Base-by-base conservation (phyloP, 2,329 filamentous ascomycete species). In the Juglanconis oblonga region DNA sequence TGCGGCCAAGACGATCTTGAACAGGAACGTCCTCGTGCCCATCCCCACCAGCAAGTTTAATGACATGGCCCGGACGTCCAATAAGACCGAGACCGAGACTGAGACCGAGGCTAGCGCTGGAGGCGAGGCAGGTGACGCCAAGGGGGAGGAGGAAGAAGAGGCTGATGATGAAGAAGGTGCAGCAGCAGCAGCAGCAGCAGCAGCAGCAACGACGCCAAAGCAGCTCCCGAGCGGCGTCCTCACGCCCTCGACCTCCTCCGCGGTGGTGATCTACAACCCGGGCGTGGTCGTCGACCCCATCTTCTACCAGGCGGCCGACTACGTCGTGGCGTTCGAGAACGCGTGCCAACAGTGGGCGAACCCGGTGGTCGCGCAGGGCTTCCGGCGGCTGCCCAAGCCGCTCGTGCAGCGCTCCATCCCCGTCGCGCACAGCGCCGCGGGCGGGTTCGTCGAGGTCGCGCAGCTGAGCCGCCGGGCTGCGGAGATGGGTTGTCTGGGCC, bases 261-360 rank as follows among this genome's bases (percentile, higher is more conserved):
- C 57, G 11, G 52, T 63, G 8, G 62, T 78, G 50, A 71, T 79
- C 38, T 76, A 78, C 66, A 81, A 80, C 62, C 78, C 78, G 4
- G 78, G 78, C 31, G 72, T 73, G 5, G 70, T 79, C 13, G 74
- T 77, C 3, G 73, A 75, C 59, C 67, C 70, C 54, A 70, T 68
- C 35, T 79, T 76, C 66, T 70, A 77, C 58, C 64, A 71, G 42
- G 70, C 69, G 1, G 75, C 76, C 33, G 76, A 80, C 68, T 76
- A 73, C 62, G 73, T 77, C 5, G 75, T 79, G 35, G 74, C 77
- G 13, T 80, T 81, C 57, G 78, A 81, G 68, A 66, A 68, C 49
- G 51, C 48, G 31, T 62, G 58, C 9, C 40, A 36, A 5, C 57
- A 62, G 51, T 68, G 66, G 66, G 36, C 57, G 38, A 55, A 62